These are phyloP conservation scores for Trichoderma harzianum DNA, from an alignment of 2,329 filamentous ascomycete species.

Conservation along the genomic window DNA sequence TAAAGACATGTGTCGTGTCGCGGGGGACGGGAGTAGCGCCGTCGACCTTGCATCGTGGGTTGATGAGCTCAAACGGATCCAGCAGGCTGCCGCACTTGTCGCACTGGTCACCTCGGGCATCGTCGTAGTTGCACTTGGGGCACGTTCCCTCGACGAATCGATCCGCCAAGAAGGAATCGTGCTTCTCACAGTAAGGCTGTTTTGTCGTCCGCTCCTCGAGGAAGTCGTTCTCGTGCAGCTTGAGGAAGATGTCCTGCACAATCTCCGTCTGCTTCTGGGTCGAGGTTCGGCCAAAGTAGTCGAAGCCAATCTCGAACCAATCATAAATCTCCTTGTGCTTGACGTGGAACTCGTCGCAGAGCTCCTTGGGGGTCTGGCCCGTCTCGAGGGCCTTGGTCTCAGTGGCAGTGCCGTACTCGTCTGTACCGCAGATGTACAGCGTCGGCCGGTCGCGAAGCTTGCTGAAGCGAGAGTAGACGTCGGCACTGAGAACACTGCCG, in stretches of 20 bases:
- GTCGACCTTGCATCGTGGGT: constrained; percentile 89
- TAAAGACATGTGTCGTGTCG: constrained; percentile 85
- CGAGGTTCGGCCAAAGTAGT: constrained; percentile 90
- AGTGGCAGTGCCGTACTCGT: constrained; percentile 94
- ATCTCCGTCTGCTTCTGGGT: constrained; percentile 88
- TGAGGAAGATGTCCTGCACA: constrained; percentile 83
- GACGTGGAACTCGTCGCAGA: constrained; percentile 90
- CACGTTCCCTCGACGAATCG: constrained; percentile 80
- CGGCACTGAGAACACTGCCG: constrained; percentile 81
- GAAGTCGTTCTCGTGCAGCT: constrained; percentile 84
- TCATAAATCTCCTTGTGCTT: constrained; percentile 89
- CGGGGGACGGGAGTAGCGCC: constrained; percentile 73
- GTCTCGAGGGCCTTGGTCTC: constrained; percentile 94
- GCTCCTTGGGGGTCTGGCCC: constrained; percentile 72
- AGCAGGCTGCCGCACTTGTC: constrained; percentile 70
- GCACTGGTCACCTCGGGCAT: constrained; percentile 71
- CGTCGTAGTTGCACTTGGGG: constrained; percentile 67
- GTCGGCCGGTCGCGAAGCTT: constrained; percentile 76
- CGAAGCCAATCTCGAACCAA: constrained; percentile 94
- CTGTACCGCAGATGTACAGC: constrained; percentile 75
- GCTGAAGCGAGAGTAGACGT: constrained; percentile 80
- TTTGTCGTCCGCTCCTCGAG: constrained; percentile 82
- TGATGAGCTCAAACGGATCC: constrained; percentile 72
- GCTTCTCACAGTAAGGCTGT: constrained; percentile 85
- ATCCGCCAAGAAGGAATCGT: constrained; percentile 76